A percentile compares a stretch with the other conserved stretches of the same genome.
These are phyloP conservation scores for Neofusicoccum cordaticola DNA, from an alignment of 2,329 filamentous ascomycete species.

Conservation along the genomic window DNA sequence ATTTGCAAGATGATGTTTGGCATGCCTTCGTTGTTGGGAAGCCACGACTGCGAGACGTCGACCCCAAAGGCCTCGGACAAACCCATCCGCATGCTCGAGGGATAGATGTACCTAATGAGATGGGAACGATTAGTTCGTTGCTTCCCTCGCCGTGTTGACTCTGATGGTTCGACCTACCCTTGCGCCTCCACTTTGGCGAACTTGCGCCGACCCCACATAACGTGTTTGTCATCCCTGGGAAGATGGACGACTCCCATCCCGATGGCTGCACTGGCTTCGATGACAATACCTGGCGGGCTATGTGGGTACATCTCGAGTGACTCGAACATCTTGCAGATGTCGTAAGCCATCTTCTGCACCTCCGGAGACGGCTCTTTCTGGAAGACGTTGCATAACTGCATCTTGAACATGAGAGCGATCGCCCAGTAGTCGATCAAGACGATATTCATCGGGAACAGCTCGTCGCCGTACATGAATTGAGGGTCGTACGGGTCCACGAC, in stretches of 20 bases:
- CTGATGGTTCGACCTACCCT: slow-evolving; percentile 59
- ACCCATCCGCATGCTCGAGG: slow-evolving; percentile 67
- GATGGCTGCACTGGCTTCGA: slow-evolving; percentile 72
- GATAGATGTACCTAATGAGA: slow-evolving; percentile 72
- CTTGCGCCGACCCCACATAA: slow-evolving; percentile 76
- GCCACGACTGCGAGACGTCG: slow-evolving; percentile 80
- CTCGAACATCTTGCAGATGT: slow-evolving; percentile 76
- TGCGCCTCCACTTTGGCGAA: slow-evolving; percentile 74
- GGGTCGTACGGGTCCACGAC: slow-evolving; percentile 72
- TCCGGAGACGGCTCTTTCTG: slow-evolving; percentile 53
- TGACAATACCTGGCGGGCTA: slow-evolving; percentile 66
- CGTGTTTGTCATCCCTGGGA: slow-evolving; percentile 69
- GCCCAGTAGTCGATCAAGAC: slow-evolving; percentile 74
- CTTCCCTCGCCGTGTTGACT: background rate
- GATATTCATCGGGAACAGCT: slow-evolving; percentile 72
- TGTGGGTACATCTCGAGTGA: slow-evolving; percentile 70
- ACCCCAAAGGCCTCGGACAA: slow-evolving; percentile 76
- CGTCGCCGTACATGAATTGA: slow-evolving; percentile 66
- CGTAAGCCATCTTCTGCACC: slow-evolving; percentile 61
- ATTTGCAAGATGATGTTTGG: slow-evolving; percentile 72
- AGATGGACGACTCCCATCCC: slow-evolving; percentile 76
- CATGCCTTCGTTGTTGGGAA: slow-evolving; percentile 76
- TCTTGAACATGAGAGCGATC: slow-evolving; percentile 75
- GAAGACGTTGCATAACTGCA: slow-evolving; percentile 62
- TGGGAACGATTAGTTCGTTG: slow-evolving; percentile 1